Evolutionary conservation across 371 early-diverging fungal genomes (phyloP).

Genomic region (Rhizomucor pusillus): DNA sequence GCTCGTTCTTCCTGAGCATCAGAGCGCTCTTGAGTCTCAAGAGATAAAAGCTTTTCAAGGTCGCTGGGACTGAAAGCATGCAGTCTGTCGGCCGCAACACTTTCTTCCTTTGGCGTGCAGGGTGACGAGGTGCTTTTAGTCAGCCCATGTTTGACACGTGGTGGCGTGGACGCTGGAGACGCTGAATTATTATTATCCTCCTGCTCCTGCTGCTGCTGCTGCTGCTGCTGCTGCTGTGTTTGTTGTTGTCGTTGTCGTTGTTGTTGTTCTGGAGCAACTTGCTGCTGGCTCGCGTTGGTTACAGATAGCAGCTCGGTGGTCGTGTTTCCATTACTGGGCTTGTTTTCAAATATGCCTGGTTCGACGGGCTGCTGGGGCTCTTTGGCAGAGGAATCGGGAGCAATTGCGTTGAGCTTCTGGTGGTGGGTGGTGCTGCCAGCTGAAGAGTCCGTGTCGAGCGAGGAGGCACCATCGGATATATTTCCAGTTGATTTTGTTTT

Average conservation of each 20-base stretch:
- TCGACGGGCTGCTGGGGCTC: background rate
- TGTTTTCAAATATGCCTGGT: background rate
- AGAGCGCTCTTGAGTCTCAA: conserved; percentile 26
- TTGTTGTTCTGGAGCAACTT: background rate
- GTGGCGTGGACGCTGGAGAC: background rate
- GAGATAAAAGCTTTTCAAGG: conserved; percentile 19
- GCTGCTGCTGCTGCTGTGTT: background rate
- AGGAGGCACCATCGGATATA: background rate
- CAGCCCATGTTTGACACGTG: background rate
- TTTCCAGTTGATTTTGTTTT: conserved; percentile 1
- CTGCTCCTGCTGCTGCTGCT: background rate
- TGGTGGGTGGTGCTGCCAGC: too few species aligned
- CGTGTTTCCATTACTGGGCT: background rate
- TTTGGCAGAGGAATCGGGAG: background rate
- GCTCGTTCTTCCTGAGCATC: conserved; percentile 20
- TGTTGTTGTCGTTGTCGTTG: background rate
- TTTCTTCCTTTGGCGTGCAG: background rate
- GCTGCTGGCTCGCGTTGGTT: background rate
- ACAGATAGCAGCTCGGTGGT: background rate
- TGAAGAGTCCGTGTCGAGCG: too few species aligned
- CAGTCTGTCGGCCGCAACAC: background rate
- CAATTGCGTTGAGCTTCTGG: too few species aligned
- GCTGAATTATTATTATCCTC: background rate
- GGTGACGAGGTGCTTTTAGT: conserved; percentile 1
- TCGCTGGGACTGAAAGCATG: conserved; percentile 16